Base-by-base conservation (phyloP, 108 stramenopile species). In the Bacterosira constricta region DNA sequence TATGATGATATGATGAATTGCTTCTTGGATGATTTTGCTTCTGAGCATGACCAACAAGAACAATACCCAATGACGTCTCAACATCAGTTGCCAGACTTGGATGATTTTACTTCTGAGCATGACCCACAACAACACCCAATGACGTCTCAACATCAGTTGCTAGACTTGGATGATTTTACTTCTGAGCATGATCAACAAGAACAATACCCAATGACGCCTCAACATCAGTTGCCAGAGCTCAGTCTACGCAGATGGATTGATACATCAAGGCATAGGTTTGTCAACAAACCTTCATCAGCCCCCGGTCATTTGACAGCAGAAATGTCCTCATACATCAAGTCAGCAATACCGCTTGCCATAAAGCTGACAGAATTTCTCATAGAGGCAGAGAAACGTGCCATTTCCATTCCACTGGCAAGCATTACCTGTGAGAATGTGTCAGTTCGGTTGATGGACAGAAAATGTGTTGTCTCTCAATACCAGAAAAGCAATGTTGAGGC, bases 341-440 rank as follows among this genome's bases (percentile, higher is more conserved):
- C 52, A 32, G 71, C 71, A 31, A 1, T 73, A n/a, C 31, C 13
- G 5, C 12, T 73, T 63, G 71, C 71, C n/a, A 26, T 73, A 23
- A 73, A 73, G 30, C n/a, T 73, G 17, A 63, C 51, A 0, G 62
- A 73, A 30, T 63, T 9, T 54, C 26, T 73, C 27, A 32, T 63
- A 1, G 51, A 73, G 13, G 32, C 34, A 47, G 55, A 46, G 10
- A 29, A 42, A 5, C 29, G 12, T 20, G 55, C 18, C 2, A 12
- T 20, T 7, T 20, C 42, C 61, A 32, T 73, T 26, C 71, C 71
- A 23, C 62, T 73, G 18, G 53, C 49, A 27, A 36, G 59, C 26
- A 73, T 73, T 54, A 17, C 20, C 10, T 0, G 31, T n/a, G 53
- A 41, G 30, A 73, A 55, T 55, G 44, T 69, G 12, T 35, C 36